Conservation (phyloP, 2,329 filamentous ascomycete species). For the Colletotrichum orbiculare region DNA sequence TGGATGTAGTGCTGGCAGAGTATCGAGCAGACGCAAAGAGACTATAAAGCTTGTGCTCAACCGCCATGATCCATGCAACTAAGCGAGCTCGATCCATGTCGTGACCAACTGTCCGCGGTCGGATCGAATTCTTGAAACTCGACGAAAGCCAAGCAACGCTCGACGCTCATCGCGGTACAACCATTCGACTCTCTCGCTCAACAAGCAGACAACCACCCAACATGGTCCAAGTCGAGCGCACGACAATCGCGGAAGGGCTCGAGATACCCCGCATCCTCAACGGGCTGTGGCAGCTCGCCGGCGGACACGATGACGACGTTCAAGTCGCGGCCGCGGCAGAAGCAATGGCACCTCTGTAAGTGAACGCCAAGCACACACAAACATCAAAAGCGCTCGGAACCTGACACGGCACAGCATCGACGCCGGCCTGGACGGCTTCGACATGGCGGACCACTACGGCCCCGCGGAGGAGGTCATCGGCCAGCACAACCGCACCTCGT, state of each 20-base stretch:
- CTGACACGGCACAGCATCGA: conserved; percentile 15
- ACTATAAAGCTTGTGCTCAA: too few relatives aligned
- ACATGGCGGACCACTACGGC: conserved; percentile 52
- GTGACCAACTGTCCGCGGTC: too few relatives aligned
- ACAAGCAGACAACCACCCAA: not conserved
- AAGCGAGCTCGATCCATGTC: too few relatives aligned
- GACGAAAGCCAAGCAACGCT: too few relatives aligned
- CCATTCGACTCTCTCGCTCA: too few relatives aligned
- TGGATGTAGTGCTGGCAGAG: too few relatives aligned
- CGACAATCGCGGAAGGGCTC: conserved; percentile 28
- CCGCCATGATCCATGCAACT: too few relatives aligned
- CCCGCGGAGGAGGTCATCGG: conserved; percentile 29
- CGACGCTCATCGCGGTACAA: too few relatives aligned
- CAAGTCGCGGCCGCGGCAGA: conserved; percentile 20
- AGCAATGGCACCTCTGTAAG: conserved; percentile 15
- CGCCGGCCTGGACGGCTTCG: conserved; percentile 43
- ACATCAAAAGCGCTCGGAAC: too few relatives aligned
- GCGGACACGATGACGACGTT: conserved; percentile 21
- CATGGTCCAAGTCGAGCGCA: conserved; percentile 3
- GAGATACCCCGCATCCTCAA: conserved; percentile 35
- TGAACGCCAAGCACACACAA: too few relatives aligned
- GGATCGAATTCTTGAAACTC: too few relatives aligned
- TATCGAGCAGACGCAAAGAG: too few relatives aligned
- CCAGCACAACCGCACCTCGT: not conserved
- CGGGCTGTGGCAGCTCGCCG: conserved; percentile 33